Evolutionary conservation across 1,284 basidiomycete species (phyloP).

Genomic region (Rhodotorula sp.): DNA sequence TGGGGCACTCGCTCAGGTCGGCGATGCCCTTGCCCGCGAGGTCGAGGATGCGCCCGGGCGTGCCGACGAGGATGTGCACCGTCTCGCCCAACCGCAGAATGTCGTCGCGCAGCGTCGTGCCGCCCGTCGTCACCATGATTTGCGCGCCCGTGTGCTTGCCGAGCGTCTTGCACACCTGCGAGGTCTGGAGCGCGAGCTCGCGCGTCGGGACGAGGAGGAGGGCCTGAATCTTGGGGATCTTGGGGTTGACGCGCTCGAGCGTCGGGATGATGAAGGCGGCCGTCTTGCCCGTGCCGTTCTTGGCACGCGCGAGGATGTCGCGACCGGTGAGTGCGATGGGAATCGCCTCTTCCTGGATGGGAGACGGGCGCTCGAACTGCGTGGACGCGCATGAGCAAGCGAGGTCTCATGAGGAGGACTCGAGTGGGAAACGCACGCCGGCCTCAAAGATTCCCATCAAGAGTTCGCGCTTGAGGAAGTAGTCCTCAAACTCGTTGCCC

Average conservation of each 20-base stretch:
- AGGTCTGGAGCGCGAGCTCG: constrained; percentile 92
- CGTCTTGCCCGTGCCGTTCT: constrained; percentile 67
- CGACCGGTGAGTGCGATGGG: constrained; percentile 64
- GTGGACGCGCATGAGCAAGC: neutral
- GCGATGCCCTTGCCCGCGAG: constrained; percentile 91
- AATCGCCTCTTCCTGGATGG: constrained; percentile 93
- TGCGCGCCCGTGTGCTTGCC: constrained; percentile 86
- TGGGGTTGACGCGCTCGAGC: constrained; percentile 86
- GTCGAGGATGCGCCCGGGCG: constrained; percentile 94
- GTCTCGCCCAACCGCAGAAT: constrained; percentile 87
- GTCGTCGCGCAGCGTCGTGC: constrained; percentile 96
- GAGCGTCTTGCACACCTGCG: constrained; percentile 94
- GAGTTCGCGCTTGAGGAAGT: constrained; percentile 66
- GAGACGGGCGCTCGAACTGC: constrained; percentile 86
- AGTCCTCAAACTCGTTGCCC: constrained; percentile 88
- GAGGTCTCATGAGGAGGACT: too few relatives aligned
- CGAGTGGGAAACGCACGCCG: constrained; percentile 54
- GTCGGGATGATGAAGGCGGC: constrained; percentile 98
- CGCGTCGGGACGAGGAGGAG: constrained; percentile 91
- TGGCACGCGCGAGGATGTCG: constrained; percentile 67
- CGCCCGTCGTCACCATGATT: constrained; percentile 99
- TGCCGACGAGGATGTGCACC: constrained; percentile 95
- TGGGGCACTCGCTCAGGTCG: constrained; percentile 88
- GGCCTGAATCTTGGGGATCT: constrained; percentile 88
- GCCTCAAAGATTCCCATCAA: constrained; percentile 95